These are phyloP conservation scores for Alternaria infectoria DNA, from an alignment of 2,329 filamentous ascomycete genomes.

Conservation along the genomic window DNA sequence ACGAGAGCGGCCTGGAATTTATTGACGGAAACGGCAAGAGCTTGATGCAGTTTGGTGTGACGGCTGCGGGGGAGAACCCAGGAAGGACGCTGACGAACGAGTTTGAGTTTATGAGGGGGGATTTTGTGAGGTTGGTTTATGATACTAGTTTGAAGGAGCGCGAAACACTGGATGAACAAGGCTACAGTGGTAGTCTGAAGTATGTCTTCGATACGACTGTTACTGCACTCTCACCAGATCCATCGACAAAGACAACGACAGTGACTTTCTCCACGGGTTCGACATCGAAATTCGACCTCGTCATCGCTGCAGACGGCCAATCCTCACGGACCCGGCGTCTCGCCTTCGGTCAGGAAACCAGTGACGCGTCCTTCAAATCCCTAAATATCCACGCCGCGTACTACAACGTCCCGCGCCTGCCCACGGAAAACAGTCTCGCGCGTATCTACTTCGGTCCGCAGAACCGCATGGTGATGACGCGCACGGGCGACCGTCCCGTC, in stretches of 20 bases:
- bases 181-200: constrained; percentile 8
- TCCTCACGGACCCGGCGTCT: constrained; percentile 27
- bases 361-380: constrained; percentile 18
- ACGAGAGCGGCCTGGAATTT: constrained; percentile 50
- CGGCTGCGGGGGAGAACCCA: constrained; percentile 48
- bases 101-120: constrained; percentile 40
- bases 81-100: constrained; percentile 25
- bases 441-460: constrained; percentile 14
- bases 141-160: constrained; percentile 16
- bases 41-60: constrained; percentile 29
- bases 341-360: constrained; percentile 24
- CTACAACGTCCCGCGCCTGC: constrained; percentile 30
- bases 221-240: constrained; percentile 17
- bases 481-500: constrained; percentile 24
- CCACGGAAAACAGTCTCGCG: constrained; percentile 21
- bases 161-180: constrained; percentile 18
- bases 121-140: constrained; percentile 44
- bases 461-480: constrained; percentile 23
- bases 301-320: constrained; percentile 37
- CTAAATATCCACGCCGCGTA: constrained; percentile 30
- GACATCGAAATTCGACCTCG: constrained; percentile 27
- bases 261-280: constrained; percentile 27
- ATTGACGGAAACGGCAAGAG: constrained; percentile 33
- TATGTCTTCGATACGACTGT: constrained; percentile 23
- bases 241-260: constrained; percentile 9